Evolutionary conservation across 305 asterid genomes (phyloP).

Genomic region (Striga hermonthica): DNA sequence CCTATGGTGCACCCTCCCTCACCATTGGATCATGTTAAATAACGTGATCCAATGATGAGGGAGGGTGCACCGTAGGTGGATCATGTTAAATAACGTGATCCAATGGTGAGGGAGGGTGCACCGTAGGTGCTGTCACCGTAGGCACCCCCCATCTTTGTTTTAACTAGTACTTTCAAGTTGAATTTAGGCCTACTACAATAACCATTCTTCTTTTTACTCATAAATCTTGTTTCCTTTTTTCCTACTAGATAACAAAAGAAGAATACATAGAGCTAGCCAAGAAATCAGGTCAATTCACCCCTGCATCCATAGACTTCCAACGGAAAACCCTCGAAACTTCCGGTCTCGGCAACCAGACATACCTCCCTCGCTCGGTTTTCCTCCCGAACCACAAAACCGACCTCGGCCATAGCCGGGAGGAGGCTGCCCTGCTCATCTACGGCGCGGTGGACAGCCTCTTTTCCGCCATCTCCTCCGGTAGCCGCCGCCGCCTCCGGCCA

Average conservation of each 20-base stretch:
- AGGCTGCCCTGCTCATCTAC: constrained; percentile 47
- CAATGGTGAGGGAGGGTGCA: no score
- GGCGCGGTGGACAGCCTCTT: constrained; percentile 58
- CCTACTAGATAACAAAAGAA: constrained; percentile 49
- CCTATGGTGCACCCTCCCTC: no score
- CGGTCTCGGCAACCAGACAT: constrained; percentile 60
- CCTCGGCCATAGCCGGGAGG: constrained; percentile 44
- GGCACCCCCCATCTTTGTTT: no score
- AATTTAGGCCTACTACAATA: no score
- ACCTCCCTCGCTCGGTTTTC: constrained; percentile 53
- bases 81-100: no score
- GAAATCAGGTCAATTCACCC: constrained; percentile 56
- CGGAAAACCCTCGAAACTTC: constrained; percentile 53
- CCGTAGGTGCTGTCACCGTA: no score
- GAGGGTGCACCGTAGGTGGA: no score
- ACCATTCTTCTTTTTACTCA: no score
- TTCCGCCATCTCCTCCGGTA: constrained; percentile 29
- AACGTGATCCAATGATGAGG: no score
- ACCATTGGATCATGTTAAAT: no score
- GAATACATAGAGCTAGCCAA: constrained; percentile 55
- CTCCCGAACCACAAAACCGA: constrained; percentile 36
- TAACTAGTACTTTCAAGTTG: no score
- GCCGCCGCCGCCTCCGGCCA: constrained; percentile 29
- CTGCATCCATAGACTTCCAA: constrained; percentile 46
- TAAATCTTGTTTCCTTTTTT: no score